Evolutionary conservation across 108 stramenopile genomes (phyloP), one percentile per base, ranked within the genome.

Genomic region (Fragilariopsis cylindrus): DNA sequence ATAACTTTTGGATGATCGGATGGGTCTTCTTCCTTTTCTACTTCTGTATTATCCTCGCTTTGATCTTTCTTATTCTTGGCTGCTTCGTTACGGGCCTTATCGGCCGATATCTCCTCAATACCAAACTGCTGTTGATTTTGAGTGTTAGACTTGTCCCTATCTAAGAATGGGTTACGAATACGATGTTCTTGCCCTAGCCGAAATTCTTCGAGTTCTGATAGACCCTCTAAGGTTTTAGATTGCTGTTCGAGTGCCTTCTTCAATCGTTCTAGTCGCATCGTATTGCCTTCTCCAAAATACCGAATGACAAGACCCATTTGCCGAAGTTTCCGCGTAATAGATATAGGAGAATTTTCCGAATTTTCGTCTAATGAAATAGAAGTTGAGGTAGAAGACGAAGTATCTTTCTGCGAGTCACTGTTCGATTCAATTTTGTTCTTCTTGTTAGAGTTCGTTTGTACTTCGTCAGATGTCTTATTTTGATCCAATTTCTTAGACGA

Each of bases 131-230:
- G 62, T 47, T 50, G 68, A 58, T 16, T 54, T 4, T 62, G 52
- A 48, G 19, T 65, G 8, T 4, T 45, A 13, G 9, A 12, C 3
- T 66, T 63, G 46, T 83, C 67, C 9, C 77, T 69, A 71, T 84
- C 88, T 57, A 94, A 78, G 78, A 94, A 94, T 8, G 90, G 79
- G 77, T 94, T 94, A 2, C 92, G 84, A 55, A 91, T 94, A 13
- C 90, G 77, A 81, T 90, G 78, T 19, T 86, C 90, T n/a, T 82
- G 82, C 16, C 86, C 90, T 21, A 94, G 77, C 18, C 83, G 79
- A 71, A 87, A 94, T 83, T 94, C 93, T 60, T 91, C 87, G 55
- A 77, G 75, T 78, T 91, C 90, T 9, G 84, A 77, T 9, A 76
- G 55, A 13, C 83, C 85, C 13, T 80, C 55, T 45, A 85, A 66